These are phyloP conservation scores for Trichoderma arundinaceum DNA, from an alignment of 2,329 filamentous ascomycete genomes.

Conservation along the genomic window DNA sequence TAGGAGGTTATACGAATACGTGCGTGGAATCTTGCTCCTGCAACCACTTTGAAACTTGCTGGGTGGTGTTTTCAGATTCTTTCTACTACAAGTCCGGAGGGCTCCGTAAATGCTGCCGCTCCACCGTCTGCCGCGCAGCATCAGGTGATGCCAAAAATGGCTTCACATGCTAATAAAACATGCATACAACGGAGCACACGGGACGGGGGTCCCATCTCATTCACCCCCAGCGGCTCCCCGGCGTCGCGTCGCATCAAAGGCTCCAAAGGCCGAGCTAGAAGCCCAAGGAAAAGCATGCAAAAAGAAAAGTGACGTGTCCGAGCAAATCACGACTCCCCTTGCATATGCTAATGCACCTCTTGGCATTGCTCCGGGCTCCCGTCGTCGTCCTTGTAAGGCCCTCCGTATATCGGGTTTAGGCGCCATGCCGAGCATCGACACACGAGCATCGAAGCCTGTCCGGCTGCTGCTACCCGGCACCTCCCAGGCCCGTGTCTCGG, in stretches of 20 bases:
- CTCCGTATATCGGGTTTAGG: slow-evolving; percentile 6
- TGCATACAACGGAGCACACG: slow-evolving; percentile 3
- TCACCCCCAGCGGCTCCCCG: too few relatives aligned
- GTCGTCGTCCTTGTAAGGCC: too few relatives aligned
- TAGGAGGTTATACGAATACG: too few relatives aligned
- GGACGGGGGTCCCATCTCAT: background rate
- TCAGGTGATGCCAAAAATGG: slow-evolving; percentile 14
- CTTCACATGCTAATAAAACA: slow-evolving; percentile 6
- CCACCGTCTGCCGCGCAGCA: background rate
- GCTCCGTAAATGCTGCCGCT: too few relatives aligned
- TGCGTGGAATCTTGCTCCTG: too few relatives aligned
- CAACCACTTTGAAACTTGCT: too few relatives aligned
- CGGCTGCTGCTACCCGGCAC: background rate
- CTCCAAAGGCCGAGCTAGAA: background rate
- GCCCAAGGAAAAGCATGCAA: background rate
- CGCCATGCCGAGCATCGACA: too few relatives aligned
- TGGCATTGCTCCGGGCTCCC: background rate
- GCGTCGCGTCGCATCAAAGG: slow-evolving; percentile 1
- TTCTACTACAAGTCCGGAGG: background rate
- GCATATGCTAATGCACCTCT: slow-evolving; percentile 8
- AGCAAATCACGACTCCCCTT: slow-evolving; percentile 6
- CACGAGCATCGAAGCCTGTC: too few relatives aligned
- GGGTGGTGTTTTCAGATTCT: background rate
- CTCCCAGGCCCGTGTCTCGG: background rate
- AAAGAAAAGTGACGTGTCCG: background rate